Base-by-base conservation (phyloP, 2,329 filamentous ascomycete genomes). In the Cladophialophora yegresii region DNA sequence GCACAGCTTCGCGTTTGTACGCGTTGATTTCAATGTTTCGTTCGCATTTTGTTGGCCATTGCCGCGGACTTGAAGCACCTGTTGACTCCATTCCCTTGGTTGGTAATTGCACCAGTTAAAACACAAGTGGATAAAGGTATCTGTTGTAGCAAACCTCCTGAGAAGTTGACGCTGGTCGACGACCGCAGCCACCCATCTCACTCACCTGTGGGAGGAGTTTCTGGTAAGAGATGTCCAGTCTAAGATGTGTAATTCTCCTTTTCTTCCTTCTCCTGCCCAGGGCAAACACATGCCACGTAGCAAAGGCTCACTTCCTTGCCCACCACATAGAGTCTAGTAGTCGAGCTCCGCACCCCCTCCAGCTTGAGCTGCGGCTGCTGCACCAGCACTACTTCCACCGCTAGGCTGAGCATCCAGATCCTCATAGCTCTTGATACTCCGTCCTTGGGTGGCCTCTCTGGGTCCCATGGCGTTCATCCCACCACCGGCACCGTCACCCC, bases 381-480 rank as follows among this genome's bases (percentile, higher is more conserved):
- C 64, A 50, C 62, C 70, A 28, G 58, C 40, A 58, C 77, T 76
- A 22, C 74, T 75, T 45, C 77, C 78, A 43, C 66, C 61, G 49
- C 64, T 66, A 1, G 71, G 71, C 40, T 66, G 66, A 36, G 96
- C 93, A 79, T 99, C 95, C 26, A 99, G 82, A 75, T 99, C 95
- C 77, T 99, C 96, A 75, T 99, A 99, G 76, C 92, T 97, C 84
- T 96, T 96, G 69, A 99, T 80, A 66, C 91, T 96, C 63, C 95
- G 87, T 4, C 95, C 95, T 71, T 96, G 91, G 0, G 96, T 92
- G 10, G 95, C 93, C 77, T 98, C 93, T 22, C 91, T 86, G 22
- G 95, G 93, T 0, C 92, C 93, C 65, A 93, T 89, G 2, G 89
- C 87, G 36, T 80, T 80, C 60, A 89, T 87, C 26, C 85, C 89